phyloP scores from a whole-genome alignment of 78 protist species.

The Chrysochromulina tobinii region DNA sequence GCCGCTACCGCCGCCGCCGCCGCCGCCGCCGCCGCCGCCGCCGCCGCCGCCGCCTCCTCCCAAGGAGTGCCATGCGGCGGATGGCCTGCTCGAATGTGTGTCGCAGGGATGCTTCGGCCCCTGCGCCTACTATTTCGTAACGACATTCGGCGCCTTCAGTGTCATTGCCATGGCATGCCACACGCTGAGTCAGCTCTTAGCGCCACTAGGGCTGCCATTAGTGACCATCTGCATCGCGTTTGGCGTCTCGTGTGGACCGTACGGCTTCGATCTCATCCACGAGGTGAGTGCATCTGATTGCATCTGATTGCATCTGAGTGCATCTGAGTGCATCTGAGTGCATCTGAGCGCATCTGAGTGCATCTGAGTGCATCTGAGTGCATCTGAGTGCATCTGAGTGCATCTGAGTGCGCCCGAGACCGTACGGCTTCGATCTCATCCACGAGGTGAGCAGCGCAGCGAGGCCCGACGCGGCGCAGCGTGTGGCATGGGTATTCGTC shows the following conservation, averaged over 20 bases:
- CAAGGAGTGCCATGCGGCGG: too few relatives aligned
- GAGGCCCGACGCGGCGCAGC: too few relatives aligned
- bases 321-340: neutral
- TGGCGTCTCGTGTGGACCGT: neutral
- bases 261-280: neutral
- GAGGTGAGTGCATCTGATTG: neutral
- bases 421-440: neutral
- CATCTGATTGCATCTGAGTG: neutral
- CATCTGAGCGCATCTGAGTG: neutral
- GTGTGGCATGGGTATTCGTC: too few relatives aligned
- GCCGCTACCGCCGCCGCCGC: too few relatives aligned
- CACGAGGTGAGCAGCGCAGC: neutral
- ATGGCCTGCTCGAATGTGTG: too few relatives aligned
- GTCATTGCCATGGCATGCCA: too few relatives aligned
- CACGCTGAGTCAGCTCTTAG: too few relatives aligned
- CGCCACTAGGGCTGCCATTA: neutral
- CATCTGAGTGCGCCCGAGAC: neutral
- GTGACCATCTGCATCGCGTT: neutral
- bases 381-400: neutral
- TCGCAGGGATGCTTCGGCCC: too few relatives aligned
- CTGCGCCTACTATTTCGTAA: too few relatives aligned
- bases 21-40: too few relatives aligned
- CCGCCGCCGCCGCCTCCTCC: too few relatives aligned
- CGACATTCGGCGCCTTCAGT: too few relatives aligned
- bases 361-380: neutral